Conservation (phyloP, 257 asterid genomes). For the Fraxinus anomala region DNA sequence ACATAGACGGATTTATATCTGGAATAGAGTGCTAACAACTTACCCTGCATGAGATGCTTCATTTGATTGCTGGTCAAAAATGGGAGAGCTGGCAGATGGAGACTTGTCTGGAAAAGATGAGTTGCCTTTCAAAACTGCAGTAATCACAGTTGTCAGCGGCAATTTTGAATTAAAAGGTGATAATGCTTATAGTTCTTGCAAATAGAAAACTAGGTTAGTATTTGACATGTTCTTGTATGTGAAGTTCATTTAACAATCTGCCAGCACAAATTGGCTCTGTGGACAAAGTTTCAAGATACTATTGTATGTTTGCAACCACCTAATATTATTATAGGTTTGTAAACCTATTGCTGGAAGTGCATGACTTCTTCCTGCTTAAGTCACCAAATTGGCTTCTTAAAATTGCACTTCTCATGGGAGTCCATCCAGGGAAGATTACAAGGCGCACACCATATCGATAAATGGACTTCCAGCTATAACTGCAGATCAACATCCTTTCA, state of each 20-base stretch:
- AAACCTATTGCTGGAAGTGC: conserved; percentile 2
- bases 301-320: background rate
- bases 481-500: background rate
- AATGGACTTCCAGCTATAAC: background rate
- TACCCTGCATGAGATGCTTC: conserved; percentile 82
- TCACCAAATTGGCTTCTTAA: conserved; percentile 17
- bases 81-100: conserved; percentile 63
- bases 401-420: conserved; percentile 13
- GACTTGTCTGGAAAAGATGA: conserved; percentile 83
- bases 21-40: conserved; percentile 31
- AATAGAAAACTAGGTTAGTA: background rate
- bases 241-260: conserved; percentile 4
- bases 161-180: background rate
- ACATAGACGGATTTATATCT: conserved; percentile 13
- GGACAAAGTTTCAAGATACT: background rate
- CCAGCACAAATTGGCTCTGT: background rate
- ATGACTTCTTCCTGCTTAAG: background rate
- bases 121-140: conserved; percentile 88
- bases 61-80: conserved; percentile 64
- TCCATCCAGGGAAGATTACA: background rate
- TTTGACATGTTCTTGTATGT: background rate
- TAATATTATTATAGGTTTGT: background rate
- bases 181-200: conserved; percentile 5
- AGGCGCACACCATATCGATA: background rate
- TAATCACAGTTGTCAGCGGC: conserved; percentile 23